Base-by-base conservation (phyloP, 371 early-diverging fungal genomes). In the Mucor saturninus region DNA sequence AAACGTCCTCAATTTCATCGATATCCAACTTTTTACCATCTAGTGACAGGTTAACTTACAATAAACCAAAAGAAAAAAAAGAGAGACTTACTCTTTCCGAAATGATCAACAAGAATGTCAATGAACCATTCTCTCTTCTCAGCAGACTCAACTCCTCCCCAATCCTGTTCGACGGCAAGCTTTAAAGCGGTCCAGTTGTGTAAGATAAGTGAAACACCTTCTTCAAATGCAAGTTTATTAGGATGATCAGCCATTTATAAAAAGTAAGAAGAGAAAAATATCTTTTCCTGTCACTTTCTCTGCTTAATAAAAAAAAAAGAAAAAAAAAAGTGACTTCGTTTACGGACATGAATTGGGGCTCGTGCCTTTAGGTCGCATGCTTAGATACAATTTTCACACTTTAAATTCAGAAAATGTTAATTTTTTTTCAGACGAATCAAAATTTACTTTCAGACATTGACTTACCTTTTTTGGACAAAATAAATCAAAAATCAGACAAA, bases 51-150 rank as follows among this genome's bases (percentile, higher is more conserved):
- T 30, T 26, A 31, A 5, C 10, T 14, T 40, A 56, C 15, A 9
- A 2, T 54, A 32, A 9, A 9, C 28, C 21, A 42, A 42, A 42
- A 42, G 11, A 13, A 13, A 35, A 11, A 31, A 15, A 39, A 28
- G 30, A 30, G 4, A 26, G 10, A 56, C 70, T 75, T 85, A 88
- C 90, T 69, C 64, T 81, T 76, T 62, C 82, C 83, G 75, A 92
- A 92, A 57, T 86, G 79, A 48, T 89, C 88, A 30, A 89, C 84
- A 39, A 93, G 71, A 30, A 84, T 78, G 59, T 87, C 87, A 7
- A 89, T 80, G 70, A 93, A 79, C 88, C 89, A 88, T n/a, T 86
- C 89, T 54, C 88, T 79, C 73, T 93, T 93, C n/a, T 83, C 91
- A 8, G 56, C 75, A 4, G 91, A 88, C 31, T 89, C 87, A 35